Conservation (phyloP, 805 yeast genomes). For the Starmerella sirachaensis region DNA sequence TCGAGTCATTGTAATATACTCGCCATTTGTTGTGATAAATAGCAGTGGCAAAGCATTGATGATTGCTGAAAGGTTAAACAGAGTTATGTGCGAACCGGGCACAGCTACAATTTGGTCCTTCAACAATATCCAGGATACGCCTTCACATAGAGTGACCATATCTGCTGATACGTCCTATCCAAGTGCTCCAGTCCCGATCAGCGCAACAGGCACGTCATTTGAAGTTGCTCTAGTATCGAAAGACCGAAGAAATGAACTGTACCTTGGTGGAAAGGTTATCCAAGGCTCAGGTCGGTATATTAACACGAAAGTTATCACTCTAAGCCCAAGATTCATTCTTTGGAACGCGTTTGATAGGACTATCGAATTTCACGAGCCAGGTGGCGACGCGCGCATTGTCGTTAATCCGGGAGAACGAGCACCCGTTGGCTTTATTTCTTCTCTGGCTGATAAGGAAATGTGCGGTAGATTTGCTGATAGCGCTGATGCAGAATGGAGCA, state of each 20-base stretch:
- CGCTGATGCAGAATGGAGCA: constrained; percentile 58
- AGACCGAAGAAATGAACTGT: constrained; percentile 39
- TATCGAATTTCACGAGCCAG: constrained; percentile 30
- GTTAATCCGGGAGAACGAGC: constrained; percentile 36
- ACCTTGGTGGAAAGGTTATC: constrained; percentile 48
- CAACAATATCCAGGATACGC: constrained; percentile 51
- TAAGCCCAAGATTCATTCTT: constrained; percentile 73
- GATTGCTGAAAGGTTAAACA: constrained; percentile 44
- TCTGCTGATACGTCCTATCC: constrained; percentile 47
- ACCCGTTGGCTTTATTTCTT: constrained; percentile 50
- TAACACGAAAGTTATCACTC: constrained; percentile 60
- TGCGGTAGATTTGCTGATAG: constrained; percentile 34
- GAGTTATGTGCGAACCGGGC: constrained; percentile 33
- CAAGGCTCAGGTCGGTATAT: constrained; percentile 83
- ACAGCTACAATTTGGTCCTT: constrained; percentile 79
- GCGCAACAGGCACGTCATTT: constrained; percentile 73
- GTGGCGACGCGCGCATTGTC: constrained; percentile 15
- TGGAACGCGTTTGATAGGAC: constrained; percentile 47
- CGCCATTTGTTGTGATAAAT: constrained; percentile 78
- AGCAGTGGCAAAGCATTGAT: constrained; percentile 58
- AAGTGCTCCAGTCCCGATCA: constrained; percentile 69
- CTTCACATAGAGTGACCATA: constrained; percentile 39
- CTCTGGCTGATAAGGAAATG: constrained; percentile 20
- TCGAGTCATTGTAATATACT: constrained; percentile 37
- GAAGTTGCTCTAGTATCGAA: constrained; percentile 37